Evolutionary conservation across 2,329 filamentous ascomycete genomes (phyloP).

Genomic region (Hypoxylon sp.): DNA sequence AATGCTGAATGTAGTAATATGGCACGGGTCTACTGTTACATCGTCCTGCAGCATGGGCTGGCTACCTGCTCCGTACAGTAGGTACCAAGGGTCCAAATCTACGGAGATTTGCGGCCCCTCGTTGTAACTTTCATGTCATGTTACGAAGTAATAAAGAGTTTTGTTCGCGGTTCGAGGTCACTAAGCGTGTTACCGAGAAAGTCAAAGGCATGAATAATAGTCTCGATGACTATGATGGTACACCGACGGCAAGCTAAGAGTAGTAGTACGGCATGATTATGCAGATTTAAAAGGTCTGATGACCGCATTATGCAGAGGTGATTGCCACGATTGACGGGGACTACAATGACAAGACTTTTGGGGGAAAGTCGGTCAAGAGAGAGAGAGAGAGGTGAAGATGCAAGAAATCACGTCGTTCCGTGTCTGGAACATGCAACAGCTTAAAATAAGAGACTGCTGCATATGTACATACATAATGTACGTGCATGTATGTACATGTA

Average conservation of each 20-base stretch:
- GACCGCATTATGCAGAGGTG: constrained; percentile 41
- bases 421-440: constrained; percentile 8
- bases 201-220: neutral
- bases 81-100: constrained; percentile 20
- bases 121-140: constrained; percentile 6
- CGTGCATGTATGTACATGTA: no score
- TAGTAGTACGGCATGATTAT: constrained; percentile 32
- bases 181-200: constrained; percentile 4
- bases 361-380: constrained; percentile 43
- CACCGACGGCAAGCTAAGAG: constrained; percentile 24
- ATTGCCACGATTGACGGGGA: constrained; percentile 41
- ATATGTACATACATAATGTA: neutral
- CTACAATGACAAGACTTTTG: constrained; percentile 20
- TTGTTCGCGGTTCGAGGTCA: neutral
- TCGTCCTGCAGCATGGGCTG: constrained; percentile 13
- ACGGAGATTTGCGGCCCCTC: constrained; percentile 6
- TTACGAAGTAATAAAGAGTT: constrained; percentile 8
- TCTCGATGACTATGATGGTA: neutral
- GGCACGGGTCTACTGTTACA: constrained; percentile 37
- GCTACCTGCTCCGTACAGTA: constrained; percentile 7
- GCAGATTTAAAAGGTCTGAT: constrained; percentile 40
- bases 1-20: constrained; percentile 39
- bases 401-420: constrained; percentile 15
- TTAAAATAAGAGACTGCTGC: neutral
- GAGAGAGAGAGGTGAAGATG: constrained; percentile 12